phyloP scores from a whole-genome alignment of 2,329 filamentous ascomycete species.

The Cladosporium sp. region DNA sequence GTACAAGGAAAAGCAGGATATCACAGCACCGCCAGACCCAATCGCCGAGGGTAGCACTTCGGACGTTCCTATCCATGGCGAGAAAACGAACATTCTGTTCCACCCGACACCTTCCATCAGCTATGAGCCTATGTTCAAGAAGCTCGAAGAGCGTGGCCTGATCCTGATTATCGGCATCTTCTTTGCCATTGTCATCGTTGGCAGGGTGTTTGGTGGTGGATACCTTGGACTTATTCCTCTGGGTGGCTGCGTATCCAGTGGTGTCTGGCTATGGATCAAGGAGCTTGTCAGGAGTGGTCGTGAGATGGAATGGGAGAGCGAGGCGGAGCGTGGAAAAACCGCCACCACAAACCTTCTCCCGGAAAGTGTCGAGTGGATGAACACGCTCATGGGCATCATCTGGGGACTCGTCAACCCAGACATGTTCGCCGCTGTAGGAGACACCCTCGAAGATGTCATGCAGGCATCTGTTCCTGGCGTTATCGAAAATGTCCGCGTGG shows the following conservation, averaged over 20 bases:
- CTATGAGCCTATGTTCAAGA: conserved; percentile 81
- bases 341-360: conserved; percentile 84
- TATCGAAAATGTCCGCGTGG: conserved; percentile 91
- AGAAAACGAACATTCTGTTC: conserved; percentile 95
- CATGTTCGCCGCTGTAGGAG: conserved; percentile 88
- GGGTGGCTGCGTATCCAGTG: conserved; percentile 66
- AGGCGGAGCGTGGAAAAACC: conserved; percentile 77
- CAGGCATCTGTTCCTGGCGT: conserved; percentile 86
- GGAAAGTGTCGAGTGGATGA: conserved; percentile 92
- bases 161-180: conserved; percentile 68
- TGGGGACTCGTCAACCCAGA: conserved; percentile 95
- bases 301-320: conserved; percentile 82
- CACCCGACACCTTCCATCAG: conserved; percentile 88
- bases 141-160: conserved; percentile 71
- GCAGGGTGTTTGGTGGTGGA: conserved; percentile 73
- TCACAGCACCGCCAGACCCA: conserved; percentile 87
- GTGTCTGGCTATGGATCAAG: conserved; percentile 85
- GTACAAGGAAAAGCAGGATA: conserved; percentile 80
- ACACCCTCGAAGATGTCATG: conserved; percentile 94
- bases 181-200: conserved; percentile 68
- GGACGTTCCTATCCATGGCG: conserved; percentile 91
- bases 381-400: conserved; percentile 74
- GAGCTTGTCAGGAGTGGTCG: conserved; percentile 78
- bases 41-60: conserved; percentile 77
- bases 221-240: conserved; percentile 74